Base-by-base conservation (phyloP, 208 protist species). In the Naegleria fowleri region DNA sequence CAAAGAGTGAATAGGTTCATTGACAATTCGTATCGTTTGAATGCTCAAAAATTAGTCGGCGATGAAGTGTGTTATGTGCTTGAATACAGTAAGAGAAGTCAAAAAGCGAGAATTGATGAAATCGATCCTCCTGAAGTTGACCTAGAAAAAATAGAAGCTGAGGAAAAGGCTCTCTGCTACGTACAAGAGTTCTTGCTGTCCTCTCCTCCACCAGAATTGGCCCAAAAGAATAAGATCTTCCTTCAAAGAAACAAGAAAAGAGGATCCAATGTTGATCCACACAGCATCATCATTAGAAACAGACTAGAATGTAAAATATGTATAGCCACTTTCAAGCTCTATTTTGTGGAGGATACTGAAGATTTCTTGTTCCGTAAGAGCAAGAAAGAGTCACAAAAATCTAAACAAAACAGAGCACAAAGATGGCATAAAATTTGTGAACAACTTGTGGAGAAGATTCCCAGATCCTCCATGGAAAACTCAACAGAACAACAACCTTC, bases 261-360 rank as follows among this genome's bases (percentile, higher is more conserved):
- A 83, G 75, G 38, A 36, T 41, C 67, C 13, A 48, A 90, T 9
- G 76, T 76, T 2, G 90, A 92, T 55, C 92, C 90, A 3, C 90
- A 92, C 83, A n/a, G 86, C 59, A 39, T 92, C 39, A 5, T 90
- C 1, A 67, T 91, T 36, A 36, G 29, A 76, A 92, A 91, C 67
- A 90, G 88, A 38, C 67, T 94, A 4, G 93, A 94, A 67, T 93
- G 92, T 84, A 94, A 93, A 86, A 92, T 94, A 58, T 93, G 92
- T 25, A 90, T 92, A 13, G 87, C 84, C 75, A 93, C 91, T 13
- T 93, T 92, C 48, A 92, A 93, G 83, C 25, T 94, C 3, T 93
- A 93, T 85, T 94, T 91, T 86, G 93, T 94, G 0, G 84, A 94
- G n/a, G 92, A 94, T 29, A 94, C 93, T 5, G 59, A 90, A 19